Evolutionary conservation across 2,329 filamentous ascomycete species (phyloP).

Genomic region (Periconia macrospinosa): DNA sequence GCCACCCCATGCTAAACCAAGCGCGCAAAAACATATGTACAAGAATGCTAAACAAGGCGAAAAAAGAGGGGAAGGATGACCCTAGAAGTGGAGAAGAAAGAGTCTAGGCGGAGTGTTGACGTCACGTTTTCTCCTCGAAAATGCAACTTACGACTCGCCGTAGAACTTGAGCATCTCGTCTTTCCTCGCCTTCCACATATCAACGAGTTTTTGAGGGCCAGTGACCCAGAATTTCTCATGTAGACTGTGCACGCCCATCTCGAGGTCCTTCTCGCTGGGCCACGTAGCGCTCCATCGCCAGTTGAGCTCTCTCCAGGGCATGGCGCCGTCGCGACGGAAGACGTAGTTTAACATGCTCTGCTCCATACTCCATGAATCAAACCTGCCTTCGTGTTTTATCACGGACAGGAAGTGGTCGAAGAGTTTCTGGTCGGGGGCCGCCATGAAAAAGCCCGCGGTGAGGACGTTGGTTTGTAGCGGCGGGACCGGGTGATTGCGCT

Average conservation of each 20-base stretch:
- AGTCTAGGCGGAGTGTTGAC: no score
- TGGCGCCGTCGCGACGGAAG: constrained; percentile 43
- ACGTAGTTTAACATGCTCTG: constrained; percentile 52
- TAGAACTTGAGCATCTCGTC: constrained; percentile 10
- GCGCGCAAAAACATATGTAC: background rate
- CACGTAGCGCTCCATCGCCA: constrained; percentile 46
- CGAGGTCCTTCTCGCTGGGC: constrained; percentile 38
- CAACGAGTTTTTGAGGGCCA: constrained; percentile 9
- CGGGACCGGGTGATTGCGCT: constrained; percentile 42
- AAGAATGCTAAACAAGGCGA: background rate
- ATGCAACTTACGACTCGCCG: background rate
- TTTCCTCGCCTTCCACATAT: constrained; percentile 9
- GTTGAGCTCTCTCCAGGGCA: constrained; percentile 47
- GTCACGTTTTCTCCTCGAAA: no score
- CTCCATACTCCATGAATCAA: constrained; percentile 45
- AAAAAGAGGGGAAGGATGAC: background rate
- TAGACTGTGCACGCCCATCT: constrained; percentile 37
- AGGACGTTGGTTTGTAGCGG: constrained; percentile 38
- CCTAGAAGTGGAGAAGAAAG: no score
- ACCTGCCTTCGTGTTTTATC: constrained; percentile 38
- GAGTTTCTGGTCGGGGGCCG: constrained; percentile 42
- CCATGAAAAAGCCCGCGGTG: constrained; percentile 48
- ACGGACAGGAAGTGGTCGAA: constrained; percentile 46
- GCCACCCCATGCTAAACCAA: background rate
- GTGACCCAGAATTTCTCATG: constrained; percentile 45